Evolutionary conservation across 148 eudicot genomes (phyloP), one percentile per base, ranked within the genome.

Genomic region (Polygonum maritimum): DNA sequence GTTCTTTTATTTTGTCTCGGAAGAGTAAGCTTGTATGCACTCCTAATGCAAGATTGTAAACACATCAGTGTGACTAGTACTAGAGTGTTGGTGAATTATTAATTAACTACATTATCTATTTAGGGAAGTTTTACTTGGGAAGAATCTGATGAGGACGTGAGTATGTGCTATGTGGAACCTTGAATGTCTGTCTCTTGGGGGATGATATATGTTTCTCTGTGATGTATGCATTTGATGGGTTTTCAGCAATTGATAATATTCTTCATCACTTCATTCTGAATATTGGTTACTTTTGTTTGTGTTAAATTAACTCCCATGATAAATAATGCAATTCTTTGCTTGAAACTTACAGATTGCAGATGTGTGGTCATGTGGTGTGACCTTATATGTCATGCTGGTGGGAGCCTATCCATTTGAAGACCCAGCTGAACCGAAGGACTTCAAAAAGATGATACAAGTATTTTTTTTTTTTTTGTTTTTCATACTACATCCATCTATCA

Each of bases 281-380:
- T 26, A 0, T n/a, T 35, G 19, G n/a, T 9, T 22, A n/a, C 3
- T 12, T 40, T 21, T 65, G 31, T 19, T 19, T 18, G 11, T 4
- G 7, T 36, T 65, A 31, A 65, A 22, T 33, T 65, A 36, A 3
- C 14, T 40, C 52, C 31, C 74, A 71, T 39, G 21, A 15, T n/a
- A 18, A 40, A 39, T 40, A 40, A n/a, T 18, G n/a, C 15, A 45
- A 40, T 40, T 18, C 14, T 33, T n/a, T 40, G 3, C 49, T 44
- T 71, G 74, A 71, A 40, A 58, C 14, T 80, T 84, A 77, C 87
- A 95, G 98, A 92, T 89, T 71, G 98, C 98, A 73, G 98, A 95
- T 87, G 98, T 95, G 73, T 95, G 98, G 98, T 95, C 98, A 0
- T 95, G 98, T 76, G 97, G 98, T 1, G 98, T 95, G 73, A 95